Conservation (phyloP, 257 asterid genomes). For the Salvia splendens region DNA sequence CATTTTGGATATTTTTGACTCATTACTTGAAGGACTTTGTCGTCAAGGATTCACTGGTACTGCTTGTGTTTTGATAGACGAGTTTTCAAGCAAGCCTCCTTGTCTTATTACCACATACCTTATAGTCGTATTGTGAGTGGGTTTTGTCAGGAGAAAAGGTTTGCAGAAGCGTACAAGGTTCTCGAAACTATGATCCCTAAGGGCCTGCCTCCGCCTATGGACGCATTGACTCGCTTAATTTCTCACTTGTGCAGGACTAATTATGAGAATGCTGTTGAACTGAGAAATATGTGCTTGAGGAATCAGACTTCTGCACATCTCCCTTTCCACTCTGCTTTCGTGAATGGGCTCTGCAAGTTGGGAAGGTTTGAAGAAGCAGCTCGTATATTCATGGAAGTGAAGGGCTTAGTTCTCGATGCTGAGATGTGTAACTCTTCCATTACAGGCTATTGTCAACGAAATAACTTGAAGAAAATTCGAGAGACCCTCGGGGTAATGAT, state of each 20-base stretch:
- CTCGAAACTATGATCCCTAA: conserved; percentile 50
- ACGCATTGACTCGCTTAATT: conserved; percentile 47
- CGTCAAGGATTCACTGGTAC: conserved; percentile 44
- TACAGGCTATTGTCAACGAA: conserved; percentile 47
- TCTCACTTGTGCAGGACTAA: conserved; percentile 52
- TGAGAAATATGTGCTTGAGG: conserved; percentile 49
- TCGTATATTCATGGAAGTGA: conserved; percentile 45
- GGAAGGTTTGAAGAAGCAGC: conserved; percentile 54
- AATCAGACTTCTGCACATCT: conserved; percentile 41
- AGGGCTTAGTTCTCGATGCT: conserved; percentile 35
- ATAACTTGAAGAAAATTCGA: conserved; percentile 41
- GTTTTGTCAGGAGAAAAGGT: conserved; percentile 58
- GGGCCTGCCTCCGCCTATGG: conserved; percentile 48
- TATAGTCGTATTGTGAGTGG: conserved; percentile 51
- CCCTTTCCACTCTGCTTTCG: conserved; percentile 44
- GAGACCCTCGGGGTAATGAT: conserved; percentile 59
- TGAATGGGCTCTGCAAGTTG: conserved; percentile 52
- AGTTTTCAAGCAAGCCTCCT: conserved; percentile 38
- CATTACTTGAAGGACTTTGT: conserved; percentile 56
- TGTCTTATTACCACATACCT: conserved; percentile 37
- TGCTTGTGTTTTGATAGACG: conserved; percentile 51
- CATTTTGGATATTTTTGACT: conserved; percentile 31
- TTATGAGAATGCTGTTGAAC: conserved; percentile 48
- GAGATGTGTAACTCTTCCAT: conserved; percentile 48
- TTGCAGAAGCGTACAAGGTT: conserved; percentile 48